Percentiles rank a stretch among this genome's conserved stretches.
phyloP scores from a whole-genome alignment of 2,329 filamentous ascomycete genomes.

The Paracoccidioides lutzii region DNA sequence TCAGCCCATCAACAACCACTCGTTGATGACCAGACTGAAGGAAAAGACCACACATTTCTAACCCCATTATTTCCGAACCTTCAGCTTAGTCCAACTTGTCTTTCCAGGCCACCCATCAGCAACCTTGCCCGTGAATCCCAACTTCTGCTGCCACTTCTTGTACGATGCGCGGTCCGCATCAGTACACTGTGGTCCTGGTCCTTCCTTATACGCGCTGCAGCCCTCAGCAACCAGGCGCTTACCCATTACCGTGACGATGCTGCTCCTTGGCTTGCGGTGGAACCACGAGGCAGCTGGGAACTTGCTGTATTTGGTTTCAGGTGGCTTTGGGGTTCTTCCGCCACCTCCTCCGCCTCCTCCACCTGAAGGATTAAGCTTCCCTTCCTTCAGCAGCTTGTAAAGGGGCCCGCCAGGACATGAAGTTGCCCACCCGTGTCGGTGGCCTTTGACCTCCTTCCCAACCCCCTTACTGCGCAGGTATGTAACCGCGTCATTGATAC shows the following conservation, averaged over 20 bases:
- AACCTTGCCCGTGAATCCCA: slow-evolving; percentile 1
- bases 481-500: slow-evolving; percentile 5
- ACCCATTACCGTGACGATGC: slow-evolving; percentile 3
- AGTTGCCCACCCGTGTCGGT: slow-evolving; percentile 2
- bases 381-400: slow-evolving; percentile 2
- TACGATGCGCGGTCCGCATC: slow-evolving; percentile 4
- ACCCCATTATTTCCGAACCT: slow-evolving; percentile 2
- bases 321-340: neutral
- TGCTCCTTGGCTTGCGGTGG: neutral
- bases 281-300: slow-evolving; percentile 2
- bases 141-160: slow-evolving; percentile 2
- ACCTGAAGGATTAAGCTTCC: slow-evolving; percentile 2
- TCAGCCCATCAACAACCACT: neutral
- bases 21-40: neutral
- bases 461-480: slow-evolving; percentile 2
- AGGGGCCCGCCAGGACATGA: slow-evolving; percentile 4
- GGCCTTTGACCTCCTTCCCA: slow-evolving; percentile 3
- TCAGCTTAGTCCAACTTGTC: slow-evolving; percentile 2
- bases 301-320: neutral
- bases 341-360: neutral
- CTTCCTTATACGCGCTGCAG: slow-evolving; percentile 2
- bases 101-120: slow-evolving; percentile 6
- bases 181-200: slow-evolving; percentile 1
- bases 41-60: neutral
- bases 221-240: slow-evolving; percentile 2